phyloP scores from a whole-genome alignment of 148 eudicot species.

The Agrostemma githago region DNA sequence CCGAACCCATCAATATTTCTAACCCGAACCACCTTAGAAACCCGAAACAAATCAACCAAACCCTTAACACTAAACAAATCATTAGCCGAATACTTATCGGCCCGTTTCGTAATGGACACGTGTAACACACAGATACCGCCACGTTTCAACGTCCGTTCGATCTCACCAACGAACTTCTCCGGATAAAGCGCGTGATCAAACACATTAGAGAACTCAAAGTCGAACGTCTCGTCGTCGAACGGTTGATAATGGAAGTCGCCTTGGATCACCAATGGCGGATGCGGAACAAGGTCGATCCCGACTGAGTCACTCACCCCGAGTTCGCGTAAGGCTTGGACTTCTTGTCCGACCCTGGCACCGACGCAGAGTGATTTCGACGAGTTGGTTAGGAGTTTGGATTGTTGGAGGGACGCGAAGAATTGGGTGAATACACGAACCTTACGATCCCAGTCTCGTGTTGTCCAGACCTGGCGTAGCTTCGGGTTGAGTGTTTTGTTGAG shows the following conservation, averaged over 20 bases:
- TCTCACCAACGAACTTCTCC: slow-evolving; percentile 55
- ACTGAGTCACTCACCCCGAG: slow-evolving; percentile 61
- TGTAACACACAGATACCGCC: slow-evolving; percentile 76
- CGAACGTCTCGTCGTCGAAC: slow-evolving; percentile 49
- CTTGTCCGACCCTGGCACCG: slow-evolving; percentile 86
- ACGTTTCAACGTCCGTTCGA: slow-evolving; percentile 66
- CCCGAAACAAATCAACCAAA: slow-evolving; percentile 45
- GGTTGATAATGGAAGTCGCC: slow-evolving; percentile 89
- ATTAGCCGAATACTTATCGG: slow-evolving; percentile 87
- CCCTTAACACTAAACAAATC: slow-evolving; percentile 60
- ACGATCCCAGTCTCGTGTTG: slow-evolving; percentile 75
- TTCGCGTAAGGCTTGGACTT: slow-evolving; percentile 52
- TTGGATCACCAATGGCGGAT: slow-evolving; percentile 61
- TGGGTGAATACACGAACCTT: slow-evolving; percentile 51
- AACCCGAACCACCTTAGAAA: slow-evolving; percentile 41
- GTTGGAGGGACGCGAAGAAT: slow-evolving; percentile 47
- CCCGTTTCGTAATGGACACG: slow-evolving; percentile 45
- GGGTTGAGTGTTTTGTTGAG: slow-evolving; percentile 78
- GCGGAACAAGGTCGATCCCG: slow-evolving; percentile 73
- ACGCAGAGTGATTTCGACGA: slow-evolving; percentile 51
- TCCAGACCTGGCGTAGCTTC: slow-evolving; percentile 64
- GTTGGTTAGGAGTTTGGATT: slow-evolving; percentile 30
- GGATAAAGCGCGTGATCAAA: slow-evolving; percentile 84
- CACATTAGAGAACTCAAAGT: slow-evolving; percentile 77
- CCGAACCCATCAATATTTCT: slow-evolving; percentile 76